Evolutionary conservation across 495 filamentous ascomycete species (phyloP).

Genomic region (Cryomyces minteri): DNA sequence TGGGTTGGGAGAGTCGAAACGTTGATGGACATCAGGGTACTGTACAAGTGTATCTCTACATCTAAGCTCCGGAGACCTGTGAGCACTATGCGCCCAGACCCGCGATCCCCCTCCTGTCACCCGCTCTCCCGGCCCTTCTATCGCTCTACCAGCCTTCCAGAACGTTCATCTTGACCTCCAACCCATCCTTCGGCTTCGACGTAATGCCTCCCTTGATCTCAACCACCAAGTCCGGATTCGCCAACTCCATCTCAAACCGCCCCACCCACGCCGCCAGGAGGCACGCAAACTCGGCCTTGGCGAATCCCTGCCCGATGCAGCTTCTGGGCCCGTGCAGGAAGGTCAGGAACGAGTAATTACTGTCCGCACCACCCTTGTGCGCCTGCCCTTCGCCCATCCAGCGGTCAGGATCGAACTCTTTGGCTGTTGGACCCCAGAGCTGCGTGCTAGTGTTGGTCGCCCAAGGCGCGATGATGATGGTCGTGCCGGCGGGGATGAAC

Average conservation of each 20-base stretch:
- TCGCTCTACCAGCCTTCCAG: constrained; percentile 12
- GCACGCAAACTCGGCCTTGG: constrained; percentile 66
- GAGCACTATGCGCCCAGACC: no score
- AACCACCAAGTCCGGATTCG: constrained; percentile 12
- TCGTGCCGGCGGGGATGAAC: constrained; percentile 35
- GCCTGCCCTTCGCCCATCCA: neutral
- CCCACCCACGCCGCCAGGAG: constrained; percentile 62
- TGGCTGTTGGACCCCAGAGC: constrained; percentile 22
- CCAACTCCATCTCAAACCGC: constrained; percentile 41
- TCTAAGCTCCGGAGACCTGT: no score
- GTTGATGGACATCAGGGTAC: no score
- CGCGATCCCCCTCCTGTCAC: no score
- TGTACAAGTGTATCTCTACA: no score
- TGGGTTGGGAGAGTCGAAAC: no score
- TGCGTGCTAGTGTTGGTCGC: constrained; percentile 18
- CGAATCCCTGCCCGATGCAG: constrained; percentile 45
- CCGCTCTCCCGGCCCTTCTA: no score
- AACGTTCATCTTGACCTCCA: constrained; percentile 11
- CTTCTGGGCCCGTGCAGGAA: constrained; percentile 29
- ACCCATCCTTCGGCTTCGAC: constrained; percentile 19
- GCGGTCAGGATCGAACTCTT: constrained; percentile 20
- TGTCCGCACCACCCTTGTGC: constrained; percentile 21
- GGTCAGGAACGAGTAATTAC: constrained; percentile 21
- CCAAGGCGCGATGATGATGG: constrained; percentile 28
- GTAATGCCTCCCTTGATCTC: constrained; percentile 22